Percentiles rank a stretch among this genome's conserved stretches.
Evolutionary conservation across 2,329 filamentous ascomycete species (phyloP).

Genomic region (Fusarium zealandicum): DNA sequence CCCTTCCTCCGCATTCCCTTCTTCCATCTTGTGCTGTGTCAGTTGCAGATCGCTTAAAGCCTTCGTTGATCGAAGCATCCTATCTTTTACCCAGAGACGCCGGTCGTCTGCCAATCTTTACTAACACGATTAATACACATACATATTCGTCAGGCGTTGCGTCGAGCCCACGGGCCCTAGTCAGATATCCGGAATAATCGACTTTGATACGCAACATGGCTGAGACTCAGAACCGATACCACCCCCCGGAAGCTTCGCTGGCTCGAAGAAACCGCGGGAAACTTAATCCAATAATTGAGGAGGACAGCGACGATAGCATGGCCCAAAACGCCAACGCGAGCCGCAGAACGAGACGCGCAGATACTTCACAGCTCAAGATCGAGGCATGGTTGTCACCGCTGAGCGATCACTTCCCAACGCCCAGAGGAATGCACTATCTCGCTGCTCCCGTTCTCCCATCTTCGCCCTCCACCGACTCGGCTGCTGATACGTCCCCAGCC

Average conservation of each 20-base stretch:
- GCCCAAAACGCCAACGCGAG: conserved; percentile 25
- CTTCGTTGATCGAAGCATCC: conserved; percentile 56
- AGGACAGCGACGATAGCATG: conserved; percentile 54
- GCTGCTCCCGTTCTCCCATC: conserved; percentile 68
- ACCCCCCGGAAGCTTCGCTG: conserved; percentile 61
- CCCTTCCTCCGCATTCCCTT: conserved; percentile 45
- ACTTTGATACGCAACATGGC: conserved; percentile 54
- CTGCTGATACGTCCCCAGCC: conserved; percentile 61
- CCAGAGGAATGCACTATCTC: conserved; percentile 71
- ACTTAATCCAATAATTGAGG: conserved; percentile 73
- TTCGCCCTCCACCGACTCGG: conserved; percentile 63
- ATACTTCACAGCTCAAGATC: conserved; percentile 57
- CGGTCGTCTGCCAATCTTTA: conserved; percentile 45
- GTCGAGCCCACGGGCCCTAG: conserved; percentile 19
- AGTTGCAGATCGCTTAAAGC: conserved; percentile 44
- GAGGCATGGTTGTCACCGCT: conserved; percentile 66
- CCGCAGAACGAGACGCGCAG: conserved; percentile 40
- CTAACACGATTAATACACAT: conserved; percentile 37
- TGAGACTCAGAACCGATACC: conserved; percentile 50
- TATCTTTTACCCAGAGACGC: conserved; percentile 50
- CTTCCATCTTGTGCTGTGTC: conserved; percentile 43
- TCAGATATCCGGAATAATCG: conserved; percentile 46
- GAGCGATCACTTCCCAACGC: conserved; percentile 74
- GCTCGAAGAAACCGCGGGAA: conserved; percentile 59
- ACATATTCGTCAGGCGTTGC: conserved; percentile 19